phyloP scores from a whole-genome alignment of 2,329 filamentous ascomycete genomes.

The Boeremia lycopersici region DNA sequence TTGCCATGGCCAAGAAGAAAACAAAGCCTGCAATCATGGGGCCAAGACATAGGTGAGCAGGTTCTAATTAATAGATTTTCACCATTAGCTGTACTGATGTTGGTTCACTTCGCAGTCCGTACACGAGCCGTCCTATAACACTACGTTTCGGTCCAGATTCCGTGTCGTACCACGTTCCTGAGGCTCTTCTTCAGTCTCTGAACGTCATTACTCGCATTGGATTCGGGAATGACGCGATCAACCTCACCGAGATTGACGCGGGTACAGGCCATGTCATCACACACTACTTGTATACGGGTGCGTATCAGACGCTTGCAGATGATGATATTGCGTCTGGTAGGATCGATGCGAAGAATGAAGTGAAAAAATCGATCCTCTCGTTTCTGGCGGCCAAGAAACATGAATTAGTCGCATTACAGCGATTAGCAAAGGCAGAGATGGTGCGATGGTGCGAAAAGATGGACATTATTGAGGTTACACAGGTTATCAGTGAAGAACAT shows the following conservation, averaged over 20 bases:
- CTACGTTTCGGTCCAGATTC: too few relatives aligned
- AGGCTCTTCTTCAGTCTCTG: background rate
- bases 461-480: background rate
- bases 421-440: background rate
- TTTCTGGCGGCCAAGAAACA: background rate
- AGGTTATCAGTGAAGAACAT: background rate
- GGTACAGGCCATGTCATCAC: conserved; percentile 26
- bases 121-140: too few relatives aligned
- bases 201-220: background rate
- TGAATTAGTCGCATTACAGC: background rate
- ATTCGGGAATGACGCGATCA: background rate
- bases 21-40: too few relatives aligned
- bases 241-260: conserved; percentile 19
- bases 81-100: too few relatives aligned
- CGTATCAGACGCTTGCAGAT: conserved; percentile 30
- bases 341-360: background rate
- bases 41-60: too few relatives aligned
- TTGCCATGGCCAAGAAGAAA: too few relatives aligned
- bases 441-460: background rate
- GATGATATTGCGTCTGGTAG: too few relatives aligned
- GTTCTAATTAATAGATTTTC: too few relatives aligned
- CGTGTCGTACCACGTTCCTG: background rate
- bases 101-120: too few relatives aligned
- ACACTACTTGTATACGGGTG: conserved; percentile 32
- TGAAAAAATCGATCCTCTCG: background rate